Conservation (phyloP, 495 filamentous ascomycete genomes). For the Penicillium ucsense region DNA sequence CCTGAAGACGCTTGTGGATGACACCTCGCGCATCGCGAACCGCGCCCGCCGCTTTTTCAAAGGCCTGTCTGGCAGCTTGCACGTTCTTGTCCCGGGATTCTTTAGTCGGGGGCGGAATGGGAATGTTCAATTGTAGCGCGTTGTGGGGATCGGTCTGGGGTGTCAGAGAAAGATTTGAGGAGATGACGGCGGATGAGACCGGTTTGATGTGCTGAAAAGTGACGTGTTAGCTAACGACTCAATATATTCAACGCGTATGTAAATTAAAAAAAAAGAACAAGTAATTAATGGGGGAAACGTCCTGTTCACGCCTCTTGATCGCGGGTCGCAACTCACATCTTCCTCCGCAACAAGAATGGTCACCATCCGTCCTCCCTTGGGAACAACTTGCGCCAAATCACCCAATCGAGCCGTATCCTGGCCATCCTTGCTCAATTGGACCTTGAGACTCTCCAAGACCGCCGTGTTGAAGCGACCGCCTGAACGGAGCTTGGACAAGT, state of each 20-base stretch:
- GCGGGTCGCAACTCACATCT: constrained; percentile 34
- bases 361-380: constrained; percentile 57
- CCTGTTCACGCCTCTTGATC: background rate
- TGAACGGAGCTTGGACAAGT: constrained; percentile 55
- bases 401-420: constrained; percentile 44
- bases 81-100: constrained; percentile 47
- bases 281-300: background rate
- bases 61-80: constrained; percentile 47
- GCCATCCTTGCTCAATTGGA: constrained; percentile 46
- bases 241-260: too few relatives aligned
- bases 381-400: constrained; percentile 69
- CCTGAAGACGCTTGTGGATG: constrained; percentile 57
- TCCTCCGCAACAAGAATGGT: constrained; percentile 55
- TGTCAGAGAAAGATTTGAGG: constrained; percentile 58
- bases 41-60: constrained; percentile 44
- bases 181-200: constrained; percentile 59
- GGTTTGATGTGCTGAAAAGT: constrained; percentile 53
- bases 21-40: constrained; percentile 46
- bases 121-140: constrained; percentile 59
- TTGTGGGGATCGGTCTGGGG: constrained; percentile 62
- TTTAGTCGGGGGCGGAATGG: constrained; percentile 58
- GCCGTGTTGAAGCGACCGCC: constrained; percentile 64
- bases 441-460: constrained; percentile 52
- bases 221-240: background rate
- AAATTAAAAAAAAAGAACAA: too few relatives aligned